Conservation (phyloP, 1,284 basidiomycete species). For the Mycena sp. region DNA sequence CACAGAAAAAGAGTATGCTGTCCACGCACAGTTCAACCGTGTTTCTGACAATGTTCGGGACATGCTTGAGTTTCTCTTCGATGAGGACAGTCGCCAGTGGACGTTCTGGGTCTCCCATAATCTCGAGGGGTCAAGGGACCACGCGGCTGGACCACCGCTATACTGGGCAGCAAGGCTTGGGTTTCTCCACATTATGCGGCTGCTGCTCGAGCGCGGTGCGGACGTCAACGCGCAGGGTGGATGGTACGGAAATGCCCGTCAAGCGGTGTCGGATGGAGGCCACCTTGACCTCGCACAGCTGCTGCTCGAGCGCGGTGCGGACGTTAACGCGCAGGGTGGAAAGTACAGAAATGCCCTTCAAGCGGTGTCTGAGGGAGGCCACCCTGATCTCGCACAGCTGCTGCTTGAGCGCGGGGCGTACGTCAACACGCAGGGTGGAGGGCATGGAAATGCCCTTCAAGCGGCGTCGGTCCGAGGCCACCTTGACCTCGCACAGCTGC, state of each 20-base stretch:
- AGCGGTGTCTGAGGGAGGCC: too few species aligned
- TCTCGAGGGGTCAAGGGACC: not conserved
- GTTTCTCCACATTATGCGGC: not conserved
- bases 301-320: not conserved
- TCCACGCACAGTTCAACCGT: not conserved
- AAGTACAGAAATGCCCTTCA: not conserved
- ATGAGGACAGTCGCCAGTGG: not conserved
- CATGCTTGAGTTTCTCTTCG: not conserved
- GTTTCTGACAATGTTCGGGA: not conserved
- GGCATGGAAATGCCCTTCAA: too few species aligned
- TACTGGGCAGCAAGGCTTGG: conserved; percentile 1
- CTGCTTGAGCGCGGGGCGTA: too few species aligned
- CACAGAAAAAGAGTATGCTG: too few species aligned
- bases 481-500: not conserved
- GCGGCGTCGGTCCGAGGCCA: not conserved
- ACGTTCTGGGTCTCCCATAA: not conserved
- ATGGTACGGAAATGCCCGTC: not conserved
- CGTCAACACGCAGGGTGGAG: too few species aligned
- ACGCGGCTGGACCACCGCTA: not conserved
- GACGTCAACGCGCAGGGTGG: not conserved
- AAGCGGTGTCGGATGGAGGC: not conserved
- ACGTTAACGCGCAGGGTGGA: too few species aligned
- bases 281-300: not conserved
- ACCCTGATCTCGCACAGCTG: too few species aligned
- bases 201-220: not conserved